Evolutionary conservation across 2,329 filamentous ascomycete species (phyloP).

Genomic region (Colletotrichum acutatum): DNA sequence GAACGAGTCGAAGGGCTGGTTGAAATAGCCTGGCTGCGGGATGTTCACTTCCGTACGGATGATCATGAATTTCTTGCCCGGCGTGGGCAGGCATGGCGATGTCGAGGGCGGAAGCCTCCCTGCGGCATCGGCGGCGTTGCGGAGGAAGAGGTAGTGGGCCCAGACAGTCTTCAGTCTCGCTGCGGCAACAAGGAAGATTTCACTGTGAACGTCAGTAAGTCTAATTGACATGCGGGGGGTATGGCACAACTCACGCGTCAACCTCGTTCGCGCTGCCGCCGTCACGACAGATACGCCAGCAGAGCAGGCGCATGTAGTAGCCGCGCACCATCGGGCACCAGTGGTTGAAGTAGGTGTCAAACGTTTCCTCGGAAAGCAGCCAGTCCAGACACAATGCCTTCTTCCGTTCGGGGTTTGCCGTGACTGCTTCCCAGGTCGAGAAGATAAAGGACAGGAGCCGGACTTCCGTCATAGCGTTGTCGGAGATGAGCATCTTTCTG

Average conservation of each 20-base stretch:
- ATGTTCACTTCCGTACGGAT: conserved; percentile 78
- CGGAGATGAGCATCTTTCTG: conserved; percentile 80
- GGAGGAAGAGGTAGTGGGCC: conserved; percentile 82
- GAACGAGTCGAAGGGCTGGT: conserved; percentile 61
- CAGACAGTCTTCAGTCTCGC: conserved; percentile 78
- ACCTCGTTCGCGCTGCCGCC: conserved; percentile 72
- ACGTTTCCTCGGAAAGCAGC: conserved; percentile 78
- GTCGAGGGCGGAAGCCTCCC: conserved; percentile 74
- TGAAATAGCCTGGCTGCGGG: conserved; percentile 58
- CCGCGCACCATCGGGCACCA: conserved; percentile 97
- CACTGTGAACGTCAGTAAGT: conserved; percentile 53
- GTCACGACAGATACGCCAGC: conserved; percentile 87
- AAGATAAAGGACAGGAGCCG: conserved; percentile 85
- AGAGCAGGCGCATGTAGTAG: conserved; percentile 90
- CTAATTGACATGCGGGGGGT: not conserved
- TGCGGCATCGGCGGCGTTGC: conserved; percentile 70
- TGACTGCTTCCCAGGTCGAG: conserved; percentile 80
- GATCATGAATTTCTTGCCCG: conserved; percentile 87
- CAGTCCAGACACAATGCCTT: conserved; percentile 77
- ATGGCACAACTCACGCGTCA: conserved; percentile 70
- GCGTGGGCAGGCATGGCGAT: conserved; percentile 84
- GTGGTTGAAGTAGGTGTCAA: conserved; percentile 87
- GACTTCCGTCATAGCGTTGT: conserved; percentile 92
- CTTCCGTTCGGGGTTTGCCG: conserved; percentile 74
- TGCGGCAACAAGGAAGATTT: conserved; percentile 75